Percentiles rank a stretch among this genome's conserved stretches.
Evolutionary conservation across 345 rosid genomes (phyloP).

Genomic region (Trapa incisa): DNA sequence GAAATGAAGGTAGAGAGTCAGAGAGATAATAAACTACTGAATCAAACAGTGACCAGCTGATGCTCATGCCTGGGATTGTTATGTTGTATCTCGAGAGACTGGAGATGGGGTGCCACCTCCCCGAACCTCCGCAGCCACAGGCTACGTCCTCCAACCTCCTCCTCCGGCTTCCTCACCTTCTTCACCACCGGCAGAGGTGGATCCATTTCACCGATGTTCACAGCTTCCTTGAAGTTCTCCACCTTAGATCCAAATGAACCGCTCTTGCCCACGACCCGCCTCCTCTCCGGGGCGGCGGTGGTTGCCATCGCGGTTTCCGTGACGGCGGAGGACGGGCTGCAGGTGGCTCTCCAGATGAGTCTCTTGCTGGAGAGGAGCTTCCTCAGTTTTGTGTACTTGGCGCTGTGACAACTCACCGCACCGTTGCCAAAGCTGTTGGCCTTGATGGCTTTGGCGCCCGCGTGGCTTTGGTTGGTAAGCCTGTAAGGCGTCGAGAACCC

Average conservation of each 20-base stretch:
- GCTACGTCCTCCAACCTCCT: conserved; percentile 7
- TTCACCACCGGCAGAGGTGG: conserved; percentile 83
- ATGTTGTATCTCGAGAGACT: not conserved
- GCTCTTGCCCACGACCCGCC: conserved; percentile 12
- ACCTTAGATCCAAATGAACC: conserved; percentile 8
- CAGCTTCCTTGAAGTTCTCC: conserved; percentile 7
- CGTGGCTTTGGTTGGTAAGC: conserved; percentile 15
- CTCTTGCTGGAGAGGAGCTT: conserved; percentile 46
- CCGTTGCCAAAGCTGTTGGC: not conserved
- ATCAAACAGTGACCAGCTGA: conserved; percentile 3
- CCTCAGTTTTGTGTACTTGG: conserved; percentile 47
- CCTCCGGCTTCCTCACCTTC: conserved; percentile 26
- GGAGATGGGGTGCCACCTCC: conserved; percentile 1
- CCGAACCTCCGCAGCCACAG: conserved; percentile 1
- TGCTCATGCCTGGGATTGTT: not conserved
- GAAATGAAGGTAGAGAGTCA: no score
- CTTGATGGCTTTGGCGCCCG: not conserved
- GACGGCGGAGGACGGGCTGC: not conserved
- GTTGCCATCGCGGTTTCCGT: not conserved
- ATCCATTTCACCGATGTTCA: conserved; percentile 54
- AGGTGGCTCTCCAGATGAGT: conserved; percentile 13
- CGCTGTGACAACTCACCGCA: not conserved
- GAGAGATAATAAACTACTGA: not conserved
- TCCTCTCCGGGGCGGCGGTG: conserved; percentile 9
- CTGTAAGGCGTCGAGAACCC: conserved; percentile 33